Evolutionary conservation across 768 basidiomycete species (phyloP), one percentile per base, ranked within the genome.

Genomic region (Gymnopilus dilepis): DNA sequence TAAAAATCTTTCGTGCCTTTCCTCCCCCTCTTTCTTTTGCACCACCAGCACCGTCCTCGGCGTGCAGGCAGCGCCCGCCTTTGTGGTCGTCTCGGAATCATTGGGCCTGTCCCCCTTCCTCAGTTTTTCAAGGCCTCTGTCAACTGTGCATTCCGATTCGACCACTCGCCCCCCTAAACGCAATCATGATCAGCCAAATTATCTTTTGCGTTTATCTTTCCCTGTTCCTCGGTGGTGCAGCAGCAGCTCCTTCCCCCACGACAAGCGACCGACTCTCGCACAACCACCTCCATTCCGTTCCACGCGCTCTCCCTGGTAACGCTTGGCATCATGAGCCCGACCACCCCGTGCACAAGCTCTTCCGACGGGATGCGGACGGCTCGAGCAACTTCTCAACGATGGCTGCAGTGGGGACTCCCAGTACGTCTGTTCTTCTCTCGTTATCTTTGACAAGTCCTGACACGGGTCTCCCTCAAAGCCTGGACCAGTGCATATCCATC

Each of bases 271-370:
- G 47, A n/a, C 47, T 30, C 7, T 13, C 47, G 15, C 47, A 50
- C 11, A 28, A 50, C 22, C 47, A 50, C 26, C 28, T 31, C 47
- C 47, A 50, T 30, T n/a, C 47, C 6, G 24, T n/a, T 8, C 47
- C 6, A 50, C 26, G 31, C 15, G 15, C 47, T 31, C 47, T 50
- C 47, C 47, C 47, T 50, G 47, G 47, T 31, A 19, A 50, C 30
- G 47, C 47, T n/a, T 50, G 47, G 47, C 47, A 50, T 50, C 47
- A 50, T n/a, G 47, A 50, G 17, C 47, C 47, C 28, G 28, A 31
- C 28, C 47, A 50, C 28, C 47, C 47, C 30, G 47, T 50, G 28
- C 47, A 50, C 47, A 50, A 50, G 47, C 47, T 50, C 47, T 50
- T 50, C 47, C 47, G 47, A 50, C 47, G 47, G 17, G 47, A 50